A percentile compares a stretch with the other conserved stretches of the same genome.
Evolutionary conservation across 148 eudicot species (phyloP).

Genomic region (Oxyria digyna): DNA sequence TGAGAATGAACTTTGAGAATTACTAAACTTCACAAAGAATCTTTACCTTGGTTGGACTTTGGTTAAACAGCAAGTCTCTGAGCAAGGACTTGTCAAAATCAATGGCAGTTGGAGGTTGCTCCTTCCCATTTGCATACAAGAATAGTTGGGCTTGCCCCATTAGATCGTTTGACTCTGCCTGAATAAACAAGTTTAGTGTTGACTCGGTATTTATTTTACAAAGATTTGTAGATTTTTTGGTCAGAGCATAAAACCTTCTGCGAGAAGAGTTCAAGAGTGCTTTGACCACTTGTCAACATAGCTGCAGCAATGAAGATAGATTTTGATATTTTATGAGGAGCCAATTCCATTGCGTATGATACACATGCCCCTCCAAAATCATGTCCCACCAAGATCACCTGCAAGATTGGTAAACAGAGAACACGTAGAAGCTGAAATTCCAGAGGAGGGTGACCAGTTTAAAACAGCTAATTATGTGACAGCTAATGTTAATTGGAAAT

Average conservation of each 20-base stretch:
- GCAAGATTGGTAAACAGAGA: constrained; percentile 8
- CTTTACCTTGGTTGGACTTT: constrained; percentile 82
- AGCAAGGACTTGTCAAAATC: constrained; percentile 68
- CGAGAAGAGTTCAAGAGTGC: constrained; percentile 71
- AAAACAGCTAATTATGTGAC: too few species aligned
- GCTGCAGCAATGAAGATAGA: constrained; percentile 76
- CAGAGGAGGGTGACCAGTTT: background rate
- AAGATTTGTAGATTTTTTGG: constrained; percentile 5
- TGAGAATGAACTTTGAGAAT: background rate
- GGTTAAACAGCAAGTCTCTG: constrained; percentile 80
- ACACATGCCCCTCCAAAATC: constrained; percentile 90
- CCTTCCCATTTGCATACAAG: constrained; percentile 64
- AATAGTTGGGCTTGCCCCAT: constrained; percentile 74
- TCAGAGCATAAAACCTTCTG: constrained; percentile 77
- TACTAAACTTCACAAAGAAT: background rate
- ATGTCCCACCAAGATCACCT: constrained; percentile 95
- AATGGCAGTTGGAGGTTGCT: constrained; percentile 75
- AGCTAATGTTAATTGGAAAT: background rate
- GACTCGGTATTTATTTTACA: background rate
- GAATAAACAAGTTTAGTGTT: constrained; percentile 9
- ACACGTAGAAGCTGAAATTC: background rate
- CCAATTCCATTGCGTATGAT: constrained; percentile 85
- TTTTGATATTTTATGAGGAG: constrained; percentile 54
- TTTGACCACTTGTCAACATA: constrained; percentile 69
- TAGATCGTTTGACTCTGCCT: constrained; percentile 57